Evolutionary conservation across 371 early-diverging fungal genomes (phyloP), one percentile per base, ranked within the genome.

Genomic region (Mucor indicus): DNA sequence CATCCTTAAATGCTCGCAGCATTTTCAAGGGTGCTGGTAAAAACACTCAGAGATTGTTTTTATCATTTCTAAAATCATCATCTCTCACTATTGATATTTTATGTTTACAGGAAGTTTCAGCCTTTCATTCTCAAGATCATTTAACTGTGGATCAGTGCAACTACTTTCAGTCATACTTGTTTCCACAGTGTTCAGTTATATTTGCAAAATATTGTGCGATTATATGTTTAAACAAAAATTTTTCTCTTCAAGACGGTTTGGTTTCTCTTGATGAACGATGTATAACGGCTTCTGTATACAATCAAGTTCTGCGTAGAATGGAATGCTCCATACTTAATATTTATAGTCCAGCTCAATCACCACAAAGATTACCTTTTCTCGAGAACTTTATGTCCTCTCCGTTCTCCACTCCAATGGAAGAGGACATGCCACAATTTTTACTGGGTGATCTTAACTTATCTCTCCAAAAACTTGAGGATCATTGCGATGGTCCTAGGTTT

Each of bases 1-100:
- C 25, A 13, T 40, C 41, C 24, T 40, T 40, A 40, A 40, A 40
- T 40, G 41, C 41, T 40, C 41, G 41, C 16, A 40, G 22, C 41
- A 40, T 40, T 40, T 40, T 24, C 41, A 40, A 40, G 24, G 41
- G 20, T 9, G 23, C 41, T 15, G 15, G 24, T 11, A 22, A 22
- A 40, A 15, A 6, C 11, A 22, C 10, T 7, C 41, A 40, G 20
- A 40, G 20, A 24, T 8, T 6, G 9, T 40, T 40, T 23, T 13
- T 23, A 9, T 23, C 22, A 3, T 40, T 12, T 25, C 23, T 24
- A 13, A 6, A 15, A 4, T 40, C 41, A 3, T 21, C 9, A n/a
- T 24, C 41, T n/a, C 24, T 40, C 13, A 13, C 15, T 13, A 8
- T 40, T 3, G 41, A 40, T 23, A 25, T 40, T 3, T n/a, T 40